These are phyloP conservation scores for Russula abietina DNA, from an alignment of 768 basidiomycete genomes.

Conservation along the genomic window DNA sequence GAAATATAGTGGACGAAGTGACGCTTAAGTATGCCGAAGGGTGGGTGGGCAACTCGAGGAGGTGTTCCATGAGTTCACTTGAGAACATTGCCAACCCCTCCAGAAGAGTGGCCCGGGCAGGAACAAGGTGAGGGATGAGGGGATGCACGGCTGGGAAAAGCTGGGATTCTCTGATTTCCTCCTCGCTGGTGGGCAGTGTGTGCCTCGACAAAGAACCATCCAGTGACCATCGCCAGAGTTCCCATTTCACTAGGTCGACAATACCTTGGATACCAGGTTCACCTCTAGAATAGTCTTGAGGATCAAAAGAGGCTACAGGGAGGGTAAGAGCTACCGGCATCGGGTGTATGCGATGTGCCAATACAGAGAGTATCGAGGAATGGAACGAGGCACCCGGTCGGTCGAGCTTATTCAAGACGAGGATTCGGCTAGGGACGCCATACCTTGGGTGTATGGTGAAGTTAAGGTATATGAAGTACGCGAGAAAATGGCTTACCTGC, in stretches of 20 bases:
- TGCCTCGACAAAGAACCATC: slow-evolving; percentile 40
- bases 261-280: slow-evolving; percentile 84
- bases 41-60: slow-evolving; percentile 52
- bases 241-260: slow-evolving; percentile 80
- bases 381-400: slow-evolving; percentile 78
- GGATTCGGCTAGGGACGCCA: slow-evolving; percentile 66
- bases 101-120: slow-evolving; percentile 63
- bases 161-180: slow-evolving; percentile 37
- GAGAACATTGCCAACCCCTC: slow-evolving; percentile 79
- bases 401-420: slow-evolving; percentile 87
- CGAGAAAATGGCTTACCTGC: slow-evolving; percentile 31
- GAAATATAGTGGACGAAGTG: slow-evolving; percentile 45
- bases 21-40: slow-evolving; percentile 64
- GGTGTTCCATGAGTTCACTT: slow-evolving; percentile 68
- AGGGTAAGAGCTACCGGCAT: slow-evolving; percentile 64
- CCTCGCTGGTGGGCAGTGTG: slow-evolving; percentile 47
- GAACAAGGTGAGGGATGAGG: slow-evolving; percentile 54
- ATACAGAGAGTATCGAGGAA: slow-evolving; percentile 63
- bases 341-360: slow-evolving; percentile 69
- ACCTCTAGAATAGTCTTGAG: slow-evolving; percentile 56
- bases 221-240: slow-evolving; percentile 67
- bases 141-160: slow-evolving; percentile 60
- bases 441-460: slow-evolving; percentile 45
- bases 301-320: slow-evolving; percentile 73
- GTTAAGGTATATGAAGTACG: not conserved